Percentiles rank a stretch among this genome's conserved stretches.
phyloP scores from a whole-genome alignment of 169 alveolate species.

The Ichthyophthirius multifiliis region DNA sequence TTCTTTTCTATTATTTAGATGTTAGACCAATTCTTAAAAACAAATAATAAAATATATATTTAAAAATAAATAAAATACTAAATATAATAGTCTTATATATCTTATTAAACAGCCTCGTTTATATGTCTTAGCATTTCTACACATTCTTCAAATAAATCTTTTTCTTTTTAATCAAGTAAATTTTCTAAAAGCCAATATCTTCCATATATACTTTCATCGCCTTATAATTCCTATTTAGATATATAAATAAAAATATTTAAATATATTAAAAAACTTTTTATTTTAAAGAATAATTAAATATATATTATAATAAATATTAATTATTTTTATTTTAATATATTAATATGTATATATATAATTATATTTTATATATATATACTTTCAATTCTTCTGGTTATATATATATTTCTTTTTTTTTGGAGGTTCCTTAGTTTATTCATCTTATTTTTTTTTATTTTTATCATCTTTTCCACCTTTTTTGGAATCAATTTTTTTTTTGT shows the following conservation, averaged over 20 bases:
- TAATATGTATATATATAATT: too few species aligned
- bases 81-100: conserved; percentile 25
- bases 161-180: background rate
- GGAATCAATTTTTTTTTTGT: background rate
- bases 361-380: too few species aligned
- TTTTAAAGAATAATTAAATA: background rate
- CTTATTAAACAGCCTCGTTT: conserved; percentile 37
- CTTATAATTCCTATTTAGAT: background rate
- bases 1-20: background rate
- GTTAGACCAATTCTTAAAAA: background rate
- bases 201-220: conserved; percentile 29
- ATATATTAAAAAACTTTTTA: background rate
- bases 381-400: too few species aligned
- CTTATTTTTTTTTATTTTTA: too few species aligned
- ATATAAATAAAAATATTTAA: too few species aligned
- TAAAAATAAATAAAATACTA: background rate
- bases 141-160: conserved; percentile 29
- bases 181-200: conserved; percentile 37
- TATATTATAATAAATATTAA: too few species aligned
- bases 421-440: too few species aligned
- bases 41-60: background rate
- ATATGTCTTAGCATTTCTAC: conserved; percentile 35
- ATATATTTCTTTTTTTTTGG: too few species aligned
- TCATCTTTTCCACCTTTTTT: too few species aligned
- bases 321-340: too few species aligned